These are phyloP conservation scores for Blastomyces percursus DNA, from an alignment of 2,329 filamentous ascomycete genomes.

Conservation along the genomic window DNA sequence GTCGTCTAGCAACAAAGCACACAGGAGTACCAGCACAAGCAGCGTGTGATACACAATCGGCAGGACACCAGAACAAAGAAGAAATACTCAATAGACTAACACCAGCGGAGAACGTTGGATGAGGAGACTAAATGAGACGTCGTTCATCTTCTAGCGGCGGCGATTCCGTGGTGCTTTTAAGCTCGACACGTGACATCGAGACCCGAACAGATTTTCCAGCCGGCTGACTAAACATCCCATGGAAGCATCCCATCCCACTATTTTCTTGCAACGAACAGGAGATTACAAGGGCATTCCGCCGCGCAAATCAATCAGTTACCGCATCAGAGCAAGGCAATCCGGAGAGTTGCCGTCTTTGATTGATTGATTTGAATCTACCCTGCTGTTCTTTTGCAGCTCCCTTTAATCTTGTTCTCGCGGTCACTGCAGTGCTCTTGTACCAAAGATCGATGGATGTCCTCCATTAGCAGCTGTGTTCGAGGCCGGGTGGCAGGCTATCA, in stretches of 20 bases:
- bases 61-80: neutral
- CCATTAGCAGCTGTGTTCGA: slow-evolving; percentile 6
- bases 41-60: neutral
- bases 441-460: slow-evolving; percentile 12
- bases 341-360: neutral
- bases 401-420: neutral
- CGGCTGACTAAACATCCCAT: neutral
- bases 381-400: neutral
- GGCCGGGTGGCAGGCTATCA: slow-evolving; percentile 5
- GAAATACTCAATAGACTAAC: neutral
- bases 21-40: neutral
- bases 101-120: neutral
- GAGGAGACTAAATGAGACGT: neutral
- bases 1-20: slow-evolving; percentile 2
- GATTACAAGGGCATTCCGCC: neutral
- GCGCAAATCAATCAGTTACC: neutral
- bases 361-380: neutral
- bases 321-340: neutral
- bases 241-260: neutral
- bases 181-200: neutral
- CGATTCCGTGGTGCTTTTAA: slow-evolving; percentile 1
- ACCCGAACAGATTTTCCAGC: neutral
- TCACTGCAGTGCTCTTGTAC: neutral
- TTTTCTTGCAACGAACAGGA: neutral
- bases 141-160: slow-evolving; percentile 3